These are phyloP conservation scores for Poa pratensis DNA, from an alignment of 176 grass and related monocot genomes.

Conservation along the genomic window DNA sequence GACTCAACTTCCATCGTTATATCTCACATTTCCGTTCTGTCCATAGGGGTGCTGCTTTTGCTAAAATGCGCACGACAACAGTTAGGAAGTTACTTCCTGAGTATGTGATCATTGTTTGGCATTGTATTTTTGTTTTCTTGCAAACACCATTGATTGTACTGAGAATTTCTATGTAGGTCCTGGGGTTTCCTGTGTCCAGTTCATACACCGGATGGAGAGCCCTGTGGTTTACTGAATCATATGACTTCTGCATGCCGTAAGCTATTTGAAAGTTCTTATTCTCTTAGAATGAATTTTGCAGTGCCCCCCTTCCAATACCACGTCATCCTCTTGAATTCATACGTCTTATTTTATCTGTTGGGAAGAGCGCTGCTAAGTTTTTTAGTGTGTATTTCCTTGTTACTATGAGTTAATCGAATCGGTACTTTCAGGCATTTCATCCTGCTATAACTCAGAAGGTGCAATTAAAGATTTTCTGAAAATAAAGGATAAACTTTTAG, in stretches of 20 bases:
- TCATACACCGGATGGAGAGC: constrained; percentile 91
- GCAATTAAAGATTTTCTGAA: constrained; percentile 63
- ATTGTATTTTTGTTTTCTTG: constrained; percentile 39
- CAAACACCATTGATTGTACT: constrained; percentile 35
- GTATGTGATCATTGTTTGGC: constrained; percentile 53
- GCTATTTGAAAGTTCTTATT: constrained; percentile 44
- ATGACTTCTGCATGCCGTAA: constrained; percentile 87
- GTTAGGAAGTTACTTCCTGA: constrained; percentile 96
- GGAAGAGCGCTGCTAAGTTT: not conserved
- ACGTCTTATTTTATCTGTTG: constrained; percentile 25
- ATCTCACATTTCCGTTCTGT: constrained; percentile 93
- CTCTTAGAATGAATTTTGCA: constrained; percentile 8
- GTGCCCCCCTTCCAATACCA: not conserved
- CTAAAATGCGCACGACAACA: constrained; percentile 92
- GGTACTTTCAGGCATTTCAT: constrained; percentile 68
- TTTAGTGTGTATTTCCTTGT: not conserved
- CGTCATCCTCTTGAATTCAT: not conserved
- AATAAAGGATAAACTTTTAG: constrained; percentile 71
- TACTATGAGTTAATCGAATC: constrained; percentile 1
- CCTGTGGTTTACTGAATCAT: constrained; percentile 96
- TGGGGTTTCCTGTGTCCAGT: constrained; percentile 98
- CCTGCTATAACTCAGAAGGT: constrained; percentile 81
- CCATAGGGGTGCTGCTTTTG: constrained; percentile 92
- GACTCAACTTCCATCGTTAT: constrained; percentile 86
- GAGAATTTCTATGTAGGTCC: constrained; percentile 59